Evolutionary conservation across 441 rosid genomes (phyloP).

Genomic region (Hura crepitans): DNA sequence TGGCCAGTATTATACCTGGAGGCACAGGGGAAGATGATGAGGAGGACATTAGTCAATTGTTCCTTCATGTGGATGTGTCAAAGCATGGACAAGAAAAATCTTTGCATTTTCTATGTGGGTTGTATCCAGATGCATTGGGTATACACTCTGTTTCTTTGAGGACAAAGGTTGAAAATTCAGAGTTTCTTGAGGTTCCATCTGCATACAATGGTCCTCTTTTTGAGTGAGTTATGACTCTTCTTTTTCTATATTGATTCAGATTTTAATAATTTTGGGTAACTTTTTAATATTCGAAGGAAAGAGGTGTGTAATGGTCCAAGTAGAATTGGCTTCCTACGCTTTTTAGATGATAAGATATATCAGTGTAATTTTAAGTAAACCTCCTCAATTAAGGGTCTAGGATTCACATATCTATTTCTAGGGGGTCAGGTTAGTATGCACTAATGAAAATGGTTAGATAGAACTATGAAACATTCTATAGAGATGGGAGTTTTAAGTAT

Average conservation of each 20-base stretch:
- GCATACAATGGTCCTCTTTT: slow-evolving; percentile 66
- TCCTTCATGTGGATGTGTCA: slow-evolving; percentile 70
- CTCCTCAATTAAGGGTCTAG: not conserved
- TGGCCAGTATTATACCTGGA: slow-evolving; percentile 39
- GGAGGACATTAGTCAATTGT: slow-evolving; percentile 66
- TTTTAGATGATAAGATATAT: not conserved
- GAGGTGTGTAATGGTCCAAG: not conserved
- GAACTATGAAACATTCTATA: not conserved
- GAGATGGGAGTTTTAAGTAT: not conserved
- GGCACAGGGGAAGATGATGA: slow-evolving; percentile 47
- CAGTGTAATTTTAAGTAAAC: not conserved
- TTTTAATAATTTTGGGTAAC: not conserved
- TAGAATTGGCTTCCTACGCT: not conserved
- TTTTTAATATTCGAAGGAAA: not conserved
- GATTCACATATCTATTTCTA: not conserved
- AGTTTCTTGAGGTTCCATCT: slow-evolving; percentile 34
- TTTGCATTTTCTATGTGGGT: slow-evolving; percentile 66
- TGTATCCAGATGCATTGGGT: slow-evolving; percentile 85
- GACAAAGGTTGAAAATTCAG: slow-evolving; percentile 46
- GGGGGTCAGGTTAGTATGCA: not conserved
- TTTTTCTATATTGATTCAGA: not conserved
- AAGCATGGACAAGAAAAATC: slow-evolving; percentile 59
- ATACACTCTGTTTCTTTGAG: slow-evolving; percentile 75
- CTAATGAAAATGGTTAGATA: not conserved
- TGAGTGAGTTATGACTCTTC: slow-evolving; percentile 40